phyloP scores from a whole-genome alignment of 192 early-diverging fungal genomes.

The Coemansia sp. region DNA sequence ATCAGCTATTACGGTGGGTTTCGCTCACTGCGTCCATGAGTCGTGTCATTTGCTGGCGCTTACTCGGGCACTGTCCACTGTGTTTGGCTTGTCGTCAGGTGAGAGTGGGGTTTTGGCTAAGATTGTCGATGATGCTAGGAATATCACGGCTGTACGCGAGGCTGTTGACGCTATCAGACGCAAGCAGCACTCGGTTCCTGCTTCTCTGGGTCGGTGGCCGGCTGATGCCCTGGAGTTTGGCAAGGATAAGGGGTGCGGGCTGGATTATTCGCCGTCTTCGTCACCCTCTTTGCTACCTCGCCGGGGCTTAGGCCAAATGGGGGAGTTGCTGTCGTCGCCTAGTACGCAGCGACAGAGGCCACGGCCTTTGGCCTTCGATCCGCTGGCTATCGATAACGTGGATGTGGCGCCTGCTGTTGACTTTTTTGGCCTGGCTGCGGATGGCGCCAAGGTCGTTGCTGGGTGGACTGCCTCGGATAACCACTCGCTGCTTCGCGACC shows the following conservation, averaged over 20 bases:
- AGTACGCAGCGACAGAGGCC: neutral
- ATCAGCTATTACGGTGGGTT: conserved; percentile 28
- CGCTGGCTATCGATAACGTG: neutral
- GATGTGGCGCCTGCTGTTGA: neutral
- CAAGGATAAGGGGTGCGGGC: neutral
- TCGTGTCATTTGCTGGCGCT: conserved; percentile 33
- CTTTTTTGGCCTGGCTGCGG: conserved; percentile 2
- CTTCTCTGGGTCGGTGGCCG: conserved; percentile 27
- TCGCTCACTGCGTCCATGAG: conserved; percentile 37
- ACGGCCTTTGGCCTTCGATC: neutral
- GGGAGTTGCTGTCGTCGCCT: neutral
- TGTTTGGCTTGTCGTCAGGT: conserved; percentile 19
- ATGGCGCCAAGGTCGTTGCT: conserved; percentile 23
- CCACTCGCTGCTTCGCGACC: conserved; percentile 39
- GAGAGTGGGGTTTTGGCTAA: neutral
- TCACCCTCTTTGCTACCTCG: neutral
- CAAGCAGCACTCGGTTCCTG: conserved; percentile 12
- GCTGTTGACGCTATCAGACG: conserved; percentile 25
- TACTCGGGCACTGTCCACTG: conserved; percentile 6
- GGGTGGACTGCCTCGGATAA: conserved; percentile 8
- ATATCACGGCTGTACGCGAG: conserved; percentile 43
- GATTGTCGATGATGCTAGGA: conserved; percentile 33
- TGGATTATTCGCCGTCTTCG: neutral
- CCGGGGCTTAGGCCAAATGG: neutral
- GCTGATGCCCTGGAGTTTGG: conserved; percentile 4